Evolutionary conservation across 176 grass and related monocot genomes (phyloP).

Genomic region (Neostapfia colusana): DNA sequence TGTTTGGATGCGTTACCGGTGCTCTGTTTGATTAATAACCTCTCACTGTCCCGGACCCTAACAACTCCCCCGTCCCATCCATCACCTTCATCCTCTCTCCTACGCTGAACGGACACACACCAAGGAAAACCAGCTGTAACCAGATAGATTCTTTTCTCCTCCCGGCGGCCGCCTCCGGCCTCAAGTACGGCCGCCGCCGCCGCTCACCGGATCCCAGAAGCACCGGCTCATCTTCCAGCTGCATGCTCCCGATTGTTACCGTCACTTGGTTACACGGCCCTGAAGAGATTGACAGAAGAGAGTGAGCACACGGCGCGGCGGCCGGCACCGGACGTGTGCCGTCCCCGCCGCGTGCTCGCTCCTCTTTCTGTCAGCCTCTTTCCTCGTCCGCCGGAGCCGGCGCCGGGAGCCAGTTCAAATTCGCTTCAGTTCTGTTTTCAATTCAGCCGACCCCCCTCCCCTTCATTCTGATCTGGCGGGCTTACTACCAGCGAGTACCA

Average conservation of each 20-base stretch:
- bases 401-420: not conserved
- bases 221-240: not conserved
- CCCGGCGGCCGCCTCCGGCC: not conserved
- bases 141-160: not conserved
- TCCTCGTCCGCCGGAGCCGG: not conserved
- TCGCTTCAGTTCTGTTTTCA: not conserved
- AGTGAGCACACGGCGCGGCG: slow-evolving; percentile 51
- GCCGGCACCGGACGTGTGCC: slow-evolving; percentile 15
- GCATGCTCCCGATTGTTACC: not conserved
- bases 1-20: not conserved
- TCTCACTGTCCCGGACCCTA: not conserved
- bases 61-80: slow-evolving; percentile 9
- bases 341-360: slow-evolving; percentile 45
- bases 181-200: slow-evolving; percentile 21
- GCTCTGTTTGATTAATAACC: not conserved
- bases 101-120: not conserved
- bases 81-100: no score
- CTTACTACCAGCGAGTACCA: not conserved
- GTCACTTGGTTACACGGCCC: not conserved
- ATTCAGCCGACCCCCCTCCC: not conserved
- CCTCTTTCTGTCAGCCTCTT: slow-evolving; percentile 54
- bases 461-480: not conserved
- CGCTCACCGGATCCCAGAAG: slow-evolving; percentile 25
- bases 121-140: not conserved
- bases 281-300: slow-evolving; percentile 51